Evolutionary conservation across 1,284 basidiomycete species (phyloP).

Genomic region (Fistulina hepatica): DNA sequence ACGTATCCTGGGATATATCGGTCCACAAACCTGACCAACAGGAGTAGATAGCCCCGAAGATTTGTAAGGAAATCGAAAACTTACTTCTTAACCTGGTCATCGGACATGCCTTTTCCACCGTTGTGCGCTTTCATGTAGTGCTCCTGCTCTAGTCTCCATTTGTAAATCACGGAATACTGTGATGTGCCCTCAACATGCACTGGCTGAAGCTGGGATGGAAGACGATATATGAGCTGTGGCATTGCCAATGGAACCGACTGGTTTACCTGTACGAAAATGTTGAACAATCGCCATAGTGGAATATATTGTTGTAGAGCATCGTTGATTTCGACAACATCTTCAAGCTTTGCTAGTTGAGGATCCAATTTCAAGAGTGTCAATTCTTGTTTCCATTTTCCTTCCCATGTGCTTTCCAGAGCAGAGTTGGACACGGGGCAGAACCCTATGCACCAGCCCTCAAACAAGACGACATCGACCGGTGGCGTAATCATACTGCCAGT

Average conservation of each 20-base stretch:
- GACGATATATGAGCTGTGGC: slow-evolving; percentile 2
- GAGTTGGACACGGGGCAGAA: slow-evolving; percentile 46
- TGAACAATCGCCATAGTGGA: slow-evolving; percentile 56
- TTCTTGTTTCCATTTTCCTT: slow-evolving; percentile 30
- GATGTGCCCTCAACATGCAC: slow-evolving; percentile 28
- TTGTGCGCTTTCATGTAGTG: slow-evolving; percentile 75
- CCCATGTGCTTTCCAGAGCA: slow-evolving; percentile 37
- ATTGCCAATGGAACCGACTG: neutral
- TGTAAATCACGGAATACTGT: slow-evolving; percentile 49
- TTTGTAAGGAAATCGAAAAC: slow-evolving; percentile 20
- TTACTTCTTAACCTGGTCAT: slow-evolving; percentile 63
- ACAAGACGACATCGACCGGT: slow-evolving; percentile 73
- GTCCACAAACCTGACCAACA: slow-evolving; percentile 51
- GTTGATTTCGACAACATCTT: slow-evolving; percentile 55
- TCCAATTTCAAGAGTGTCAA: slow-evolving; percentile 30
- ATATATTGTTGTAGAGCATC: slow-evolving; percentile 45
- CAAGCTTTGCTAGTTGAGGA: slow-evolving; percentile 27
- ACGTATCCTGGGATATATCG: slow-evolving; percentile 82
- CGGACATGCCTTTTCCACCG: slow-evolving; percentile 79
- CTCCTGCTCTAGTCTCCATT: slow-evolving; percentile 82
- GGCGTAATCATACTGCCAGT: slow-evolving; percentile 31
- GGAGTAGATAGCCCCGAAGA: too few relatives aligned
- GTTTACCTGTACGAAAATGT: slow-evolving; percentile 60
- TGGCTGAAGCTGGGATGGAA: slow-evolving; percentile 36
- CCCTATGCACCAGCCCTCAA: slow-evolving; percentile 81